Base-by-base conservation (phyloP, 345 rosid species). In the Euphorbia pulcherrima region DNA sequence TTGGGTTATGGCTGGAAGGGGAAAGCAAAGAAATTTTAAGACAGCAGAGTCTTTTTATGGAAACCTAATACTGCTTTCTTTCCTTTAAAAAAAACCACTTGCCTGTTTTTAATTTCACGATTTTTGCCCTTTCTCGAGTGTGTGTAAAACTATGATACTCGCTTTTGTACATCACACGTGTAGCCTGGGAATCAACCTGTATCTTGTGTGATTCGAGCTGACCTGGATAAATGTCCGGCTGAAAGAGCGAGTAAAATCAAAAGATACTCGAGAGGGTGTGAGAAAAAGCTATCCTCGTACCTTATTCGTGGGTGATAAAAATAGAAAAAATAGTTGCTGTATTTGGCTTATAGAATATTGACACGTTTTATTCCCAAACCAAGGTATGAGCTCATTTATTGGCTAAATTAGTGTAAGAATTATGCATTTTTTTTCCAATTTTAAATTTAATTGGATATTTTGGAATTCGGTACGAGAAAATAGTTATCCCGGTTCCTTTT, bases 341-440 rank as follows among this genome's bases (percentile, higher is more conserved):
- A 37, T 50, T 6, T 8, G 24, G 16, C 79, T 60, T 48, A 73
- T 72, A 67, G 75, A 54, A 29, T 28, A 64, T 29, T 28, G 78
- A 69, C 75, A 72, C 77, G 79, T 75, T 46, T 28, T 40, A 0
- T 9, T 46, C 47, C 57, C 46, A 29, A 75, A 53, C 72, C 47
- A 46, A 35, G 29, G 46, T 57, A 17, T 23, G 4, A 4, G 4
- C 29, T 63, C n/a, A 7, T 18, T 18, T n/a, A 12, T 30, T 56
- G 52, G 24, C 35, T 16, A 7, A 8, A 57, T 23, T 23, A 55
- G 20, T 52, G 23, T 8, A 20, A 4, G n/a, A n/a, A n/a, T n/a
- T n/a, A n/a, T n/a, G n/a, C n/a, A n/a, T n/a, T n/a, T n/a, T n/a
- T n/a, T n/a, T n/a, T n/a, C n/a, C n/a, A n/a, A n/a, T n/a, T n/a